Evolutionary conservation across 345 rosid species (phyloP), one percentile per base, ranked within the genome.

Genomic region (Camelina neglecta): DNA sequence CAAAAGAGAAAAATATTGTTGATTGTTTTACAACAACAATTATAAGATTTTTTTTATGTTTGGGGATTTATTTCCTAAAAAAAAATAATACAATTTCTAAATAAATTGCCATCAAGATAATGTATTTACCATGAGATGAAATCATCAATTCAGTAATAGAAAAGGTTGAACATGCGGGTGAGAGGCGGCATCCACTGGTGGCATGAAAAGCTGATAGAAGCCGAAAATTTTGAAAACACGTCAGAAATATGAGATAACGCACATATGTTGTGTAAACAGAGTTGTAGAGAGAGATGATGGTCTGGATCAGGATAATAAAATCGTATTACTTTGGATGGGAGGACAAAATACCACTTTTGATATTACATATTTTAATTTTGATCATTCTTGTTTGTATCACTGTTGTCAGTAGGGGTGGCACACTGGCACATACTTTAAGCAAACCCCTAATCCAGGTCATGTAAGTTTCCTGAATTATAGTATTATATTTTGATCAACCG

Each of bases 301-400:
- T 47, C 57, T 67, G 49, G 31, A 39, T 60, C 49, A 38, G 16
- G 31, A 60, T 39, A 39, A 39, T 18, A 18, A 18, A 62, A 39
- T 62, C 35, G 31, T 24, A 7, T 49, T 50, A 13, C 24, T 38
- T 72, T 54, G 51, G 42, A 61, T 50, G 63, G 11, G 33, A 62
- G 26, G 71, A 64, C 77, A 73, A 64, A 55, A 55, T 44, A 13
- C 71, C 55, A 55, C 77, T 71, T 73, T 73, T 53, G 18, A 11
- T 53, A 41, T 51, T 26, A 16, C 15, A 50, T 38, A 60, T 26
- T 49, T 26, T 26, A 41, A 4, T 26, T 9, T 5, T 29, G 9
- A 29, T 47, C 38, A 18, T 36, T 51, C 41, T 50, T 5, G n/a
- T 49, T 38, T 49, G 33, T 70, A 42, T 13, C 23, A 63, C 5